phyloP scores from a whole-genome alignment of 2,329 filamentous ascomycete genomes.

The Penicillium sp. region DNA sequence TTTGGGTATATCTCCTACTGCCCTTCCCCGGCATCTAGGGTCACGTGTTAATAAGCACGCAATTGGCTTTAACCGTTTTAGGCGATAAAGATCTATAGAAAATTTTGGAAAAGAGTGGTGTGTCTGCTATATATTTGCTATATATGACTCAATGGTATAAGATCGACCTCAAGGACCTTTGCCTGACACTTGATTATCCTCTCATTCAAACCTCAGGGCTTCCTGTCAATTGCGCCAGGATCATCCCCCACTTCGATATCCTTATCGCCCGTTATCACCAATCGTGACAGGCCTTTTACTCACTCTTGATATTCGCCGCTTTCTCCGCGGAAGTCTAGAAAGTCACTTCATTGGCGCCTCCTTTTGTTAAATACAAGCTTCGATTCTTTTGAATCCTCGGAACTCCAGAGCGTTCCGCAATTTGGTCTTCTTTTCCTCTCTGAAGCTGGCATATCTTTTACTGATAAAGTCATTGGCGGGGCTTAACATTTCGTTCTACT shows the following conservation, averaged over 20 bases:
- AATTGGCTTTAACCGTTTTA: constrained; percentile 2
- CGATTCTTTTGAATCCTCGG: neutral
- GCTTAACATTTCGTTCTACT: constrained; percentile 11
- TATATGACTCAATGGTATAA: constrained; percentile 1
- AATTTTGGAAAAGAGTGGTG: neutral
- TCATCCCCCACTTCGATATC: constrained; percentile 1
- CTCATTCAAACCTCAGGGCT: neutral
- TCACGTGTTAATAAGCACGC: neutral
- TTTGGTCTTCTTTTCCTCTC: neutral
- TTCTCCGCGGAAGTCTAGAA: constrained; percentile 20
- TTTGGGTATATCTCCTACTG: neutral
- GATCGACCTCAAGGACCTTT: neutral
- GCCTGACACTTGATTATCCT: neutral
- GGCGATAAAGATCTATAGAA: neutral
- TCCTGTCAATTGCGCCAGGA: neutral
- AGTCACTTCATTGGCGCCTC: neutral
- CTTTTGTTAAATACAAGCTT: neutral
- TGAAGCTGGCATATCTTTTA: neutral
- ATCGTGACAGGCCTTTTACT: constrained; percentile 18
- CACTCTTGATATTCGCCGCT: constrained; percentile 14
- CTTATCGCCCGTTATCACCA: constrained; percentile 21
- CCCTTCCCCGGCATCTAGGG: neutral
- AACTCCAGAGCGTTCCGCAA: neutral
- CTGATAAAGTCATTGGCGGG: constrained; percentile 8
- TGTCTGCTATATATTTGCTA: neutral